Evolutionary conservation across 208 protist species (phyloP), one percentile per base, ranked within the genome.

Genomic region (Leishmania mexicana): DNA sequence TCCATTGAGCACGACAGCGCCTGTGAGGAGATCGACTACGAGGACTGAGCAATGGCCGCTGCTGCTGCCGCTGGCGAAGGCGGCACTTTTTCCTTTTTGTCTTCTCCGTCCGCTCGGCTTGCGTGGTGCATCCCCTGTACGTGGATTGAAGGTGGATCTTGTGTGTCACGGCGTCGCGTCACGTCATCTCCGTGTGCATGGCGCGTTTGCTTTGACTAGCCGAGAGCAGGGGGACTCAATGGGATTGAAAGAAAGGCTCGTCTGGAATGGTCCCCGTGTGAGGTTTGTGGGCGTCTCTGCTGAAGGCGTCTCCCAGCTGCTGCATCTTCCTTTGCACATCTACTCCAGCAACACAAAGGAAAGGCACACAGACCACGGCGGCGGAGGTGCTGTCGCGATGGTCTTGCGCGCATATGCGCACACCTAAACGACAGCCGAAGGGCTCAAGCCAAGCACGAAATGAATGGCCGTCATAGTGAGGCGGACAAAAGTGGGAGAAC

Each of bases 21-120:
- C 31, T 88, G 90, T 42, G 95, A 96, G 60, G 94, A 97, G 64
- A 96, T 97, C 67, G 90, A 97, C 67, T 75, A 92, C 49, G 94
- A 95, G 19, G 88, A 88, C 21, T 78, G 74, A 78, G 38, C 13
- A 17, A 8, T n/a, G 3, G 21, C 24, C 5, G 24, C 42, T 15
- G 68, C 7, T 40, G n/a, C 64, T 28, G 28, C 19, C 24, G 45
- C 40, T 15, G 13, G 11, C 5, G 31, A 71, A 17, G 21, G 38
- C 11, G 38, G 6, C 8, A 42, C 38, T 47, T 8, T 71, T 71
- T 42, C 3, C 31, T 13, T 15, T 62, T 21, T 38, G 8, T n/a
- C n/a, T 31, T n/a, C 11, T 67, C 13, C n/a, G n/a, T 17, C 5
- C 11, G n/a, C n/a, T 67, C 24, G 7, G 10, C 60, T 38, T 31